These are phyloP conservation scores for Corylus americana DNA, from an alignment of 306 rosid genomes.

Conservation along the genomic window DNA sequence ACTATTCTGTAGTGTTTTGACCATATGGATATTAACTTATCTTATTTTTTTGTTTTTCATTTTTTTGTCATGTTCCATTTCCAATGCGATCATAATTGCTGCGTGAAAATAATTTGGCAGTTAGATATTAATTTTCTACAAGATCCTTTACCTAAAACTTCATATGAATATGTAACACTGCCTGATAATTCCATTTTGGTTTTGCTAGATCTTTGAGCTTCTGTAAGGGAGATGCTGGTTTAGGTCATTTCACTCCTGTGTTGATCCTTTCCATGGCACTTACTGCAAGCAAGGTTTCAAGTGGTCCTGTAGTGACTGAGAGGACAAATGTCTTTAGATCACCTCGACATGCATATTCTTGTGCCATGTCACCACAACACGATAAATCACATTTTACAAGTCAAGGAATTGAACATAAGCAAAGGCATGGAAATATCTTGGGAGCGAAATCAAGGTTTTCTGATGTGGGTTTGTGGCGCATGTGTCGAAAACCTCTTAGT, in stretches of 20 bases:
- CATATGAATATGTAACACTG: constrained; percentile 14
- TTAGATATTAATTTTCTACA: not conserved
- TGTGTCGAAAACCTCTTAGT: constrained; percentile 47
- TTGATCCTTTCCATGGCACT: constrained; percentile 60
- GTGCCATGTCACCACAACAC: constrained; percentile 46
- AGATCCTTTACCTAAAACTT: not conserved
- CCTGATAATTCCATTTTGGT: constrained; percentile 25
- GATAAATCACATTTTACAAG: constrained; percentile 42
- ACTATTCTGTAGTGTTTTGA: not conserved
- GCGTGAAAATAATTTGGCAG: constrained; percentile 11
- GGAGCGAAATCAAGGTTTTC: constrained; percentile 36
- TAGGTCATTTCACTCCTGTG: constrained; percentile 30
- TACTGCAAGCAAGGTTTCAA: constrained; percentile 60
- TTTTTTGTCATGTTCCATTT: not conserved
- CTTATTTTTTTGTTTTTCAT: too few relatives aligned
- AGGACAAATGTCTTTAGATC: constrained; percentile 48
- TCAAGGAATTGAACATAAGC: constrained; percentile 41
- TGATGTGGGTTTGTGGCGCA: constrained; percentile 35
- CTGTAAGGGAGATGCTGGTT: constrained; percentile 37
- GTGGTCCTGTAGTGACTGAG: constrained; percentile 53
- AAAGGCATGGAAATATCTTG: constrained; percentile 36
- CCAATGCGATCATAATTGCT: not conserved
- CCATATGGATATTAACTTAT: not conserved
- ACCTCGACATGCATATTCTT: constrained; percentile 37
- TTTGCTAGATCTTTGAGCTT: constrained; percentile 37